Evolutionary conservation across 2,329 filamentous ascomycete species (phyloP).

Genomic region (Monosporascus sp.): DNA sequence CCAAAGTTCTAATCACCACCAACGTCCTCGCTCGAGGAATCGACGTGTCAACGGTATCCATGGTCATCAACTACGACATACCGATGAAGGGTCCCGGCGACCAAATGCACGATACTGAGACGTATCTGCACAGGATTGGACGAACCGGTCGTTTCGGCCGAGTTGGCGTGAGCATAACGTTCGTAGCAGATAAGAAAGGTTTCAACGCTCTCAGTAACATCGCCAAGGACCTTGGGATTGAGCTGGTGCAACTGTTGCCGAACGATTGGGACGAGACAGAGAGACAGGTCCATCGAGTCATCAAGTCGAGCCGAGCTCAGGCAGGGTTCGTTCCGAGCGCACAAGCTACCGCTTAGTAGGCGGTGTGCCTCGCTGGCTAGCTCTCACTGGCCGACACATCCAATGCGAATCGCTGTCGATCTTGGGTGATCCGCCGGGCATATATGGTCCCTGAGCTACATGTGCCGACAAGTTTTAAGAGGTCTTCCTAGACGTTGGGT

Average conservation of each 20-base stretch:
- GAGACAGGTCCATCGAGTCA: slow-evolving; percentile 71
- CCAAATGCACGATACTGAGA: slow-evolving; percentile 82
- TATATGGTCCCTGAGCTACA: neutral
- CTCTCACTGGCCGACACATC: neutral
- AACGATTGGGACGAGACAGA: slow-evolving; percentile 91
- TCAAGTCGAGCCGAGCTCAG: slow-evolving; percentile 64
- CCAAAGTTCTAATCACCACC: slow-evolving; percentile 96
- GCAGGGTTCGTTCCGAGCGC: slow-evolving; percentile 42
- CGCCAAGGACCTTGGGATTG: slow-evolving; percentile 71
- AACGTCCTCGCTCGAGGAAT: slow-evolving; percentile 96
- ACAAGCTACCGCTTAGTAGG: slow-evolving; percentile 8
- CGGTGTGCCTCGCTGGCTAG: neutral
- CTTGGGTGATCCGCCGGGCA: neutral
- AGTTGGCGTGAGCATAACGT: slow-evolving; percentile 91
- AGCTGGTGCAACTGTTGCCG: slow-evolving; percentile 75
- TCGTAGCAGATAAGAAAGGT: slow-evolving; percentile 81
- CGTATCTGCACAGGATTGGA: slow-evolving; percentile 95
- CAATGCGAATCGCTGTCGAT: neutral
- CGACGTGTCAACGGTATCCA: slow-evolving; percentile 83
- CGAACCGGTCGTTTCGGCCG: slow-evolving; percentile 95
- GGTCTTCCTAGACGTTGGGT: neutral
- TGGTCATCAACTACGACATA: slow-evolving; percentile 97
- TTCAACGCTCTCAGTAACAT: slow-evolving; percentile 78
- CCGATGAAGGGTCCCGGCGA: slow-evolving; percentile 73
- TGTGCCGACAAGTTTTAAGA: neutral